Percentiles rank a stretch among this genome's conserved stretches.
phyloP scores from a whole-genome alignment of 2,329 filamentous ascomycete species.

The Stachybotrys chlorohalonatus region DNA sequence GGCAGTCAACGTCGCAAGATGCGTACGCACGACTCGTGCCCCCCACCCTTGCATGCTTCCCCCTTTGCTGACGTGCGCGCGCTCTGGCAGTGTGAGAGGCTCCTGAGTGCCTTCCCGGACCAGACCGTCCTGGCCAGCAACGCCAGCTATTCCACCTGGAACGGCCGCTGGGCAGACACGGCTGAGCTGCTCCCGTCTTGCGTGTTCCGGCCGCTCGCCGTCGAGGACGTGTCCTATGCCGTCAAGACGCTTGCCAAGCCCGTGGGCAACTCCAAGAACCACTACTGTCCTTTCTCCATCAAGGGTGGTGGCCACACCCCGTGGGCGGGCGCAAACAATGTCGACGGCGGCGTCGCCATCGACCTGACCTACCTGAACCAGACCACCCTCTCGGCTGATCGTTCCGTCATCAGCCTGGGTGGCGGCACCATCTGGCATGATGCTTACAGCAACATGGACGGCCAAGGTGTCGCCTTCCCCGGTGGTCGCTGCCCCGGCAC shows the following conservation, averaged over 20 bases:
- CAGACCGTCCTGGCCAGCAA: neutral
- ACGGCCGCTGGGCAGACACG: neutral
- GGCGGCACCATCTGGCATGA: constrained; percentile 33
- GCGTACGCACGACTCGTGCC: neutral
- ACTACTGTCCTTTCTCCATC: constrained; percentile 31
- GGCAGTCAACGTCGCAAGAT: neutral
- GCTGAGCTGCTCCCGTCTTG: neutral
- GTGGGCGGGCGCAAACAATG: constrained; percentile 33
- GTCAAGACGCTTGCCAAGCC: neutral
- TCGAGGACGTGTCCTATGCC: neutral
- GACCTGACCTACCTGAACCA: constrained; percentile 31
- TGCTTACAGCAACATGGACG: constrained; percentile 29
- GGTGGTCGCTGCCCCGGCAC: neutral
- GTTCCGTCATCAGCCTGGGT: constrained; percentile 27
- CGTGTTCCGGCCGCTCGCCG: neutral
- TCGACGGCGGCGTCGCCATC: constrained; percentile 29
- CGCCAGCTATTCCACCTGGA: neutral
- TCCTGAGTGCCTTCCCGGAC: neutral
- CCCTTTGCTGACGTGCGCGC: neutral
- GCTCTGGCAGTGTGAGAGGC: neutral
- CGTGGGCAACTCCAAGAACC: neutral
- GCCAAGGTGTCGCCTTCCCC: neutral
- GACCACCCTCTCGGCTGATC: constrained; percentile 21
- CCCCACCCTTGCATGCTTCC: neutral
- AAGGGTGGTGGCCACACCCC: constrained; percentile 43